Conservation (phyloP, 2,329 filamentous ascomycete genomes). For the Graphium sp. region DNA sequence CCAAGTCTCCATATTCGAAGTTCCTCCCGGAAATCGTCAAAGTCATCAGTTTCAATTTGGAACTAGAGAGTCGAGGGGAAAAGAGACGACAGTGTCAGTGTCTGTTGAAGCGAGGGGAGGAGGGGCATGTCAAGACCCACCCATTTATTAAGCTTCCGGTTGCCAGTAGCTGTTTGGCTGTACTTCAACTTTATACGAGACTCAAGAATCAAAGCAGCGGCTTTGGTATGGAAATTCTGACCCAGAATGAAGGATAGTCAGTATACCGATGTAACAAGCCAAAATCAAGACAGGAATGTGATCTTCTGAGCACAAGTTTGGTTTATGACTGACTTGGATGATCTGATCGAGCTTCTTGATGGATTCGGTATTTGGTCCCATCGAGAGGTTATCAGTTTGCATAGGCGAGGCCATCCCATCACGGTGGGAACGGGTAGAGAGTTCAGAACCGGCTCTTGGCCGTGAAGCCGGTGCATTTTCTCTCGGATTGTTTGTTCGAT, state of each 20-base stretch:
- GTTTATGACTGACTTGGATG: constrained; percentile 47
- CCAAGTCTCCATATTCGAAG: constrained; percentile 68
- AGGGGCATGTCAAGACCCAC: constrained; percentile 29
- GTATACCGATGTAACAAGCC: background rate
- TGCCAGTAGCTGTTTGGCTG: too few species aligned
- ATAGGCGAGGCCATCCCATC: constrained; percentile 29
- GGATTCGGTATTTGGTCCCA: constrained; percentile 44
- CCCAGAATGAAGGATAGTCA: background rate
- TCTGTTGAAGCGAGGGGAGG: background rate
- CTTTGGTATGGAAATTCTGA: constrained; percentile 88
- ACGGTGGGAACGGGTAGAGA: constrained; percentile 12
- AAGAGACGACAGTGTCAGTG: constrained; percentile 3
- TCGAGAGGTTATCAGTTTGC: constrained; percentile 21
- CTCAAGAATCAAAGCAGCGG: constrained; percentile 67
- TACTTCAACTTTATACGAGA: constrained; percentile 57
- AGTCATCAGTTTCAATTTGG: constrained; percentile 86
- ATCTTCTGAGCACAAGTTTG: background rate
- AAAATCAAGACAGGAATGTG: background rate
- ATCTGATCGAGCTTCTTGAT: constrained; percentile 81
- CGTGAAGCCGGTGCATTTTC: constrained; percentile 31
- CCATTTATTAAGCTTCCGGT: constrained; percentile 67
- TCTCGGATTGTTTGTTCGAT: constrained; percentile 58
- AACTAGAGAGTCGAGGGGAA: constrained; percentile 59
- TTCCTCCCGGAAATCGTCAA: constrained; percentile 71
- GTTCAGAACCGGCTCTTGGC: constrained; percentile 25